phyloP scores from a whole-genome alignment of 768 basidiomycete genomes.

The Leccinum longicurvipes region DNA sequence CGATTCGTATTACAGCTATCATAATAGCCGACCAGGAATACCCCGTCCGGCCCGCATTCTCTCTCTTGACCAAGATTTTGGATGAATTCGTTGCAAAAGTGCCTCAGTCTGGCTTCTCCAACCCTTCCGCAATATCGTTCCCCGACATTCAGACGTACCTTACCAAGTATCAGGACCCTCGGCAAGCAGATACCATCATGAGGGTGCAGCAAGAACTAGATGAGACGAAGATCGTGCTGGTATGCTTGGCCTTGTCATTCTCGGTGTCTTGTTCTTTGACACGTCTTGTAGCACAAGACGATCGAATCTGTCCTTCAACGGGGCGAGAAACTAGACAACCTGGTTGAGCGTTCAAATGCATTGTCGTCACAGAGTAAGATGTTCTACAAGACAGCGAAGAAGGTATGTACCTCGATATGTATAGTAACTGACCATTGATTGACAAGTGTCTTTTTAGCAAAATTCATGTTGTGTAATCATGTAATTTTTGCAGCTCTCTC shows the following conservation, averaged over 20 bases:
- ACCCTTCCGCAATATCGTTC: conserved; percentile 69
- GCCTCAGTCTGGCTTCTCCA: conserved; percentile 64
- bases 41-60: conserved; percentile 95
- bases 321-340: conserved; percentile 93
- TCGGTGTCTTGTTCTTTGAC: not conserved
- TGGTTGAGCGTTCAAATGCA: conserved; percentile 90
- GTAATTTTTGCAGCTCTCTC: conserved; percentile 37
- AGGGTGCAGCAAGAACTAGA: conserved; percentile 96
- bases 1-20: conserved; percentile 51
- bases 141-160: conserved; percentile 74
- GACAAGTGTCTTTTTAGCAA: conserved; percentile 56
- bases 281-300: conserved; percentile 81
- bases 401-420: conserved; percentile 49
- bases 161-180: conserved; percentile 93
- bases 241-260: conserved; percentile 37
- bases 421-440: conserved; percentile 3
- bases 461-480: conserved; percentile 92
- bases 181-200: conserved; percentile 98
- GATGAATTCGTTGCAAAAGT: conserved; percentile 89
- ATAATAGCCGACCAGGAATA: conserved; percentile 96
- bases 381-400: conserved; percentile 99
- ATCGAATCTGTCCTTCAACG: conserved; percentile 96
- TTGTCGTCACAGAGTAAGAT: conserved; percentile 90
- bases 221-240: conserved; percentile 98
- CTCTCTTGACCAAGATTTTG: conserved; percentile 85